phyloP scores from a whole-genome alignment of 2,329 filamentous ascomycete genomes.

The Diplodia corticola region DNA sequence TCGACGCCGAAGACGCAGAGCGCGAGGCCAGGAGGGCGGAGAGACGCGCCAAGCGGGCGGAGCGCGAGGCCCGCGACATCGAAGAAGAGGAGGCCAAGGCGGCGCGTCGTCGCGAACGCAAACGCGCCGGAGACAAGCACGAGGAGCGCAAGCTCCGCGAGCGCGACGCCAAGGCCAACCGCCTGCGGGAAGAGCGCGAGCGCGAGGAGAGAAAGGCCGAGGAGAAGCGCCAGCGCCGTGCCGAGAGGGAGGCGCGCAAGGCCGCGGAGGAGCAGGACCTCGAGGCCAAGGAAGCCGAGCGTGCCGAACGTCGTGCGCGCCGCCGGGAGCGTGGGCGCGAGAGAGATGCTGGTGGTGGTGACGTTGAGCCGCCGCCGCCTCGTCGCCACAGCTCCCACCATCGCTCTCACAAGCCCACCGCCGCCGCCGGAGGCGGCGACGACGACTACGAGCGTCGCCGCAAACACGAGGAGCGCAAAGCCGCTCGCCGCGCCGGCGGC shows the following conservation, averaged over 20 bases:
- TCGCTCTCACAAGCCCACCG: slow-evolving; percentile 32
- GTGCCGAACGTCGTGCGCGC: slow-evolving; percentile 30
- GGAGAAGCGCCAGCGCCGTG: slow-evolving; percentile 41
- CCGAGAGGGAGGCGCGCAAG: slow-evolving; percentile 36
- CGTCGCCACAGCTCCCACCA: slow-evolving; percentile 27
- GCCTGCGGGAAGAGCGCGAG: slow-evolving; percentile 27
- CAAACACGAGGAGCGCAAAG: slow-evolving; percentile 46
- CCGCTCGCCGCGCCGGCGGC: slow-evolving; percentile 37
- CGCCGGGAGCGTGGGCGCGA: slow-evolving; percentile 19
- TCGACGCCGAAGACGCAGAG: slow-evolving; percentile 24
- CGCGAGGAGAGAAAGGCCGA: slow-evolving; percentile 41
- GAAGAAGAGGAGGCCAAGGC: slow-evolving; percentile 17
- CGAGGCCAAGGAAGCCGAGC: slow-evolving; percentile 24
- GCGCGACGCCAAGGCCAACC: slow-evolving; percentile 5
- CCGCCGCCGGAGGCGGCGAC: slow-evolving; percentile 24
- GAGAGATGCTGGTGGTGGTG: slow-evolving; percentile 8
- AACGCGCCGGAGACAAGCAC: background rate
- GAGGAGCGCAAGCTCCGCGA: slow-evolving; percentile 13
- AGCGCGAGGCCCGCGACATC: slow-evolving; percentile 27
- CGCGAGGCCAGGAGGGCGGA: slow-evolving; percentile 38
- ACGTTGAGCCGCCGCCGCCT: background rate
- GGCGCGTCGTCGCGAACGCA: slow-evolving; percentile 2
- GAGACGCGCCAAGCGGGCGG: slow-evolving; percentile 33
- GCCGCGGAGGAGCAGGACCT: slow-evolving; percentile 29
- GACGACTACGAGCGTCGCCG: slow-evolving; percentile 40